A percentile compares a stretch with the other conserved stretches of the same genome.
Evolutionary conservation across 768 basidiomycete species (phyloP).

Genomic region (Fibroporia radiculosa): DNA sequence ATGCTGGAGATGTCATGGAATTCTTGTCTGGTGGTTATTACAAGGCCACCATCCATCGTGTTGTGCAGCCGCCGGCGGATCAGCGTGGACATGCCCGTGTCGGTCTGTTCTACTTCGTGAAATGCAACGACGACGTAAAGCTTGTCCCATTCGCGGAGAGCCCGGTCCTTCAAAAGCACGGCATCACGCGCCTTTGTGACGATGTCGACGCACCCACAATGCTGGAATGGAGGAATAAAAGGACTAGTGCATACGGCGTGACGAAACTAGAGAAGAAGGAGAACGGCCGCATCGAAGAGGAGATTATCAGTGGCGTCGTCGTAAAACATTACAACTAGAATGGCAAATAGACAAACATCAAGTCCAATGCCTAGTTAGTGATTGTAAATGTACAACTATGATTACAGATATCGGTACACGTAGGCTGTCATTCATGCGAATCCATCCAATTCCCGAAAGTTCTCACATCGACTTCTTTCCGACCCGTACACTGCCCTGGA

Average conservation of each 20-base stretch:
- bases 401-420: too few relatives aligned
- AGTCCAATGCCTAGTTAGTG: slow-evolving; percentile 12
- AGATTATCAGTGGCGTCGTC: slow-evolving; percentile 25
- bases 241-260: slow-evolving; percentile 24
- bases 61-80: slow-evolving; percentile 28
- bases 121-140: slow-evolving; percentile 22
- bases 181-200: slow-evolving; percentile 20
- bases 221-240: slow-evolving; percentile 24
- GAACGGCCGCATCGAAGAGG: slow-evolving; percentile 25
- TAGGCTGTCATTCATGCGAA: too few relatives aligned
- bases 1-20: slow-evolving; percentile 27
- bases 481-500: slow-evolving; percentile 57
- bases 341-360: slow-evolving; percentile 26
- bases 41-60: slow-evolving; percentile 30
- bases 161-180: slow-evolving; percentile 24
- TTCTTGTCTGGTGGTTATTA: slow-evolving; percentile 29
- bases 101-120: slow-evolving; percentile 29
- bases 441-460: too few relatives aligned
- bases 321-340: slow-evolving; percentile 29
- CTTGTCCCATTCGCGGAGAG: slow-evolving; percentile 24
- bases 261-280: slow-evolving; percentile 22
- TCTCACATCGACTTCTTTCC: slow-evolving; percentile 49
- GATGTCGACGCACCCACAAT: slow-evolving; percentile 22
- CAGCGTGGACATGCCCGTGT: slow-evolving; percentile 27
- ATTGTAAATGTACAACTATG: neutral